These are phyloP conservation scores for Agrocybe pediades DNA, from an alignment of 768 basidiomycete genomes.

Conservation along the genomic window DNA sequence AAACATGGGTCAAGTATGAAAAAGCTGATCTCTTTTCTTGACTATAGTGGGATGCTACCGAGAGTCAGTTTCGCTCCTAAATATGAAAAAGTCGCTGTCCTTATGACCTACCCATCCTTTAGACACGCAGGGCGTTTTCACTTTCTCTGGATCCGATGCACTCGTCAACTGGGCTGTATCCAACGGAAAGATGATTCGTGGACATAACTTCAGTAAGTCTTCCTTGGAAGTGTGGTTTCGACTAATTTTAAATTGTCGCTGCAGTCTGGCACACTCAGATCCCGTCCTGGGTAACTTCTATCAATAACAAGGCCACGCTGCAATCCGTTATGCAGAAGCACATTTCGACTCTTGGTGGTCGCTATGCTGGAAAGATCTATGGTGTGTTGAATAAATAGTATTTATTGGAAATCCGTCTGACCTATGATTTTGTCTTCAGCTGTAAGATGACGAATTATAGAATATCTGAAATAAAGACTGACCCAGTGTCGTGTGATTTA, in stretches of 20 bases:
- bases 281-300: constrained; percentile 42
- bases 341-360: constrained; percentile 44
- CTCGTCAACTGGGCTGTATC: constrained; percentile 41
- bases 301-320: constrained; percentile 38
- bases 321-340: constrained; percentile 48
- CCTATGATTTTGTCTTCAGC: neutral
- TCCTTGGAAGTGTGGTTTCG: neutral
- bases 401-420: neutral
- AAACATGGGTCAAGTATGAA: neutral
- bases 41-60: constrained; percentile 40
- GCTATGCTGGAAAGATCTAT: constrained; percentile 48
- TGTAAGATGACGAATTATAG: too few species aligned
- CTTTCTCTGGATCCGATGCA: constrained; percentile 33
- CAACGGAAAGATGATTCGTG: constrained; percentile 42
- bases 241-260: constrained; percentile 25
- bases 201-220: constrained; percentile 36
- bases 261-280: constrained; percentile 36
- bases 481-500: constrained; percentile 9
- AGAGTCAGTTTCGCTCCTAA: constrained; percentile 23
- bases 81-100: neutral
- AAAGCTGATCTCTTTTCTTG: neutral
- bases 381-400: constrained; percentile 21
- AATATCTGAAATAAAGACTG: neutral
- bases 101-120: neutral
- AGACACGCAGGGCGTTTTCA: constrained; percentile 35